Percentiles rank a stretch among this genome's conserved stretches.
These are phyloP conservation scores for Tylopilus vinaceipallidus DNA, from an alignment of 768 basidiomycete species.

Conservation along the genomic window DNA sequence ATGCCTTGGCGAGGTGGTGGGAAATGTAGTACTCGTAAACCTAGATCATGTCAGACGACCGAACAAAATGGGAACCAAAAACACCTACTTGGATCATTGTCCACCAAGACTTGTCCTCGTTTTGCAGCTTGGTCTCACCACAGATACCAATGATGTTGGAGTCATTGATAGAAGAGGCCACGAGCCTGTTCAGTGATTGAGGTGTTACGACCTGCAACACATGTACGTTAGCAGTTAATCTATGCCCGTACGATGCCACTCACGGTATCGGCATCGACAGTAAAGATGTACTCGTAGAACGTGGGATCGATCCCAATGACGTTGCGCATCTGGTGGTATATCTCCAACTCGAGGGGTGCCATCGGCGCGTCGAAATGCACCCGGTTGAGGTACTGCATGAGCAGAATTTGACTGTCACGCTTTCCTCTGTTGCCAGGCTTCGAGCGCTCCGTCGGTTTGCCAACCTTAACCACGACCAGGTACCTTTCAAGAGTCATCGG, in stretches of 20 bases:
- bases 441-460: slow-evolving; percentile 63
- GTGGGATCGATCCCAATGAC: slow-evolving; percentile 72
- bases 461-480: slow-evolving; percentile 62
- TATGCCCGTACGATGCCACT: slow-evolving; percentile 7
- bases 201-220: slow-evolving; percentile 52
- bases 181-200: slow-evolving; percentile 65
- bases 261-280: slow-evolving; percentile 68
- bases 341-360: slow-evolving; percentile 64
- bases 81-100: slow-evolving; percentile 67
- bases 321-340: slow-evolving; percentile 74
- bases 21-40: slow-evolving; percentile 72
- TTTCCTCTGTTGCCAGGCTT: slow-evolving; percentile 69
- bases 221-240: slow-evolving; percentile 13
- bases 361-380: slow-evolving; percentile 70
- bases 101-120: slow-evolving; percentile 70
- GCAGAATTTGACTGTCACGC: slow-evolving; percentile 63
- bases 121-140: slow-evolving; percentile 66
- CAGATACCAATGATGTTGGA: slow-evolving; percentile 65
- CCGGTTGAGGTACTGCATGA: slow-evolving; percentile 67
- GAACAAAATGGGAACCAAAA: background rate
- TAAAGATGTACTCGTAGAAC: slow-evolving; percentile 77
- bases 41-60: slow-evolving; percentile 26
- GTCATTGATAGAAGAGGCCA: slow-evolving; percentile 60
- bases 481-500: slow-evolving; percentile 38
- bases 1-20: slow-evolving; percentile 65